Base-by-base conservation (phyloP, 2,329 filamentous ascomycete species). In the Intubia oerlemansii region DNA sequence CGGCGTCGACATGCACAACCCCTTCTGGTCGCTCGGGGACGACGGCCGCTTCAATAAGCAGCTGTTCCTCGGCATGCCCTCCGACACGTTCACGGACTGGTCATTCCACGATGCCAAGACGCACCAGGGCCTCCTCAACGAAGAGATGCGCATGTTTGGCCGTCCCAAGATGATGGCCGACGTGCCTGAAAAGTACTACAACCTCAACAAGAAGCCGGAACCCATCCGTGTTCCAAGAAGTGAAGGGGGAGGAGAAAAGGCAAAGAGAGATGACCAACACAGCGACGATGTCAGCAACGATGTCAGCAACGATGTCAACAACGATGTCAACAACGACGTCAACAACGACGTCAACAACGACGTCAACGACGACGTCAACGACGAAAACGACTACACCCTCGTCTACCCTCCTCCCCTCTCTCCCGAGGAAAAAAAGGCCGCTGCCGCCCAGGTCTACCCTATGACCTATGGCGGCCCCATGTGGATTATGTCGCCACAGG, bases 381-480 rank as follows among this genome's bases (percentile, higher is more conserved):
- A n/a, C n/a, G n/a, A n/a, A n/a, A n/a, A n/a, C n/a, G n/a, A n/a
- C n/a, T n/a, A n/a, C n/a, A n/a, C n/a, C n/a, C n/a, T n/a, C n/a
- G n/a, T n/a, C n/a, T n/a, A n/a, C n/a, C n/a, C n/a, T n/a, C n/a
- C n/a, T n/a, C n/a, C n/a, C n/a, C n/a, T n/a, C n/a, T n/a, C n/a
- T n/a, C n/a, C n/a, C n/a, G n/a, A n/a, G n/a, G n/a, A n/a, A n/a
- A n/a, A n/a, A n/a, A n/a, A n/a, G n/a, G n/a, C n/a, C n/a, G n/a
- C n/a, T n/a, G n/a, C n/a, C n/a, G 10, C 13, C 4, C 9, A n/a
- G 18, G 24, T 26, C 8, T 9, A 43, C 30, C 44, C 47, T 16
- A 46, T 50, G 4, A 57, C 54, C 0, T 52, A 50, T 32, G 56
- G 56, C 8, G 56, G 56, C 21, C 55, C 54, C 5, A 54, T 50